Conservation (phyloP, 192 early-diverging fungal species). For the Chytriomyces sp. region DNA sequence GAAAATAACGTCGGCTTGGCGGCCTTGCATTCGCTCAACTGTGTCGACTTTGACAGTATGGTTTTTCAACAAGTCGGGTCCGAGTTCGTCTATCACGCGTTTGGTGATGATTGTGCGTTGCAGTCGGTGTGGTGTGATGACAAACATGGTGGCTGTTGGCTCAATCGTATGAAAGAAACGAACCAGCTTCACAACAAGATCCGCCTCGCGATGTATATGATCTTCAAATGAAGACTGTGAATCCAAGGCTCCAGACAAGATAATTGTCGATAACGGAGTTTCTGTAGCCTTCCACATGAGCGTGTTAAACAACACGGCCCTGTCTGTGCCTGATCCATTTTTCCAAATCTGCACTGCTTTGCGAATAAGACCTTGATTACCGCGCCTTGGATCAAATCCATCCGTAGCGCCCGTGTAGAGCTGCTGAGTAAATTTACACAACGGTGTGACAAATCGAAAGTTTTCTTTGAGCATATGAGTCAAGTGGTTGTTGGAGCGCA, state of each 20-base stretch:
- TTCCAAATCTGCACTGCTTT: neutral
- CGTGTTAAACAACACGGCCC: neutral
- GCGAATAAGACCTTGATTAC: conserved; percentile 3
- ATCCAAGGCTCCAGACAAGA: neutral
- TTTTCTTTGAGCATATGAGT: conserved; percentile 44
- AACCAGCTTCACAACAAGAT: conserved; percentile 29
- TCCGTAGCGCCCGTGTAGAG: conserved; percentile 29
- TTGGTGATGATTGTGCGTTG: conserved; percentile 29
- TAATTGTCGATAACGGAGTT: neutral
- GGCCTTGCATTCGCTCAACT: conserved; percentile 48
- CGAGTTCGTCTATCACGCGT: neutral
- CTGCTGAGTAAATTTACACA: conserved; percentile 37
- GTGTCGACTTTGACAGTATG: conserved; percentile 37
- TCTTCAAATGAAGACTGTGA: neutral
- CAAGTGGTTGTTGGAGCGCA: conserved; percentile 6
- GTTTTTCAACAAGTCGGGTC: neutral
- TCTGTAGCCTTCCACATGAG: neutral
- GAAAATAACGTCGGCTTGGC: conserved; percentile 62
- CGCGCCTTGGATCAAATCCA: conserved; percentile 13
- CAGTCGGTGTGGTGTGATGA: conserved; percentile 46
- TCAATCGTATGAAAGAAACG: neutral
- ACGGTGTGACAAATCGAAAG: conserved; percentile 43
- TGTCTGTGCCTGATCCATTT: neutral
- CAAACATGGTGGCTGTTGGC: conserved; percentile 30
- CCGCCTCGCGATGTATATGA: conserved; percentile 30